Evolutionary conservation across 2,329 filamentous ascomycete genomes (phyloP).

Genomic region (Magnaporthiopsis incrustans): DNA sequence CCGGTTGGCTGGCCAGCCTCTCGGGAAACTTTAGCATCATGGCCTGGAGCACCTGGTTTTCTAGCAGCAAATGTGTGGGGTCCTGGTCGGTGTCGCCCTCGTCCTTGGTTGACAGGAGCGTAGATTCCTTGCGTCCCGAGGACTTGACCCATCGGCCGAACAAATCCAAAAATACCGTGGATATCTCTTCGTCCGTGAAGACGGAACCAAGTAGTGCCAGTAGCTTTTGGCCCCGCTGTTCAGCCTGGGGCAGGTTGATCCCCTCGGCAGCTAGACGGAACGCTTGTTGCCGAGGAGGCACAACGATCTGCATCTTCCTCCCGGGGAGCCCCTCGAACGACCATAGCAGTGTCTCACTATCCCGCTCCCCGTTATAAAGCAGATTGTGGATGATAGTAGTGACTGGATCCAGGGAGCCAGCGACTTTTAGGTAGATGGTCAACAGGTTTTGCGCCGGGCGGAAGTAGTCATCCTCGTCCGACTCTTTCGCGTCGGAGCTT

Average conservation of each 20-base stretch:
- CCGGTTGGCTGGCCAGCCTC: conserved; percentile 54
- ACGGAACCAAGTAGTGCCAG: conserved; percentile 39
- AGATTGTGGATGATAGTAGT: conserved; percentile 43
- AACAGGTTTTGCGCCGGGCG: conserved; percentile 42
- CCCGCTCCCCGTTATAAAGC: conserved; percentile 41
- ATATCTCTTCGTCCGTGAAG: conserved; percentile 47
- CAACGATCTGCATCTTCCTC: conserved; percentile 44
- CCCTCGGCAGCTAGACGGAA: neutral
- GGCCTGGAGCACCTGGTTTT: conserved; percentile 55
- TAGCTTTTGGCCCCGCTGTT: conserved; percentile 39
- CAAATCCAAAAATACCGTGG: conserved; percentile 51
- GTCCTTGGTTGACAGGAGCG: conserved; percentile 18
- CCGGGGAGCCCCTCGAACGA: conserved; percentile 36
- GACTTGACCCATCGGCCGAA: conserved; percentile 49
- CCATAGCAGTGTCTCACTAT: conserved; percentile 36
- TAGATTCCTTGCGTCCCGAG: conserved; percentile 17
- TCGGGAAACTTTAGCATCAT: conserved; percentile 57
- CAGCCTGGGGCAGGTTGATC: conserved; percentile 26
- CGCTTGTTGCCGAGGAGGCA: conserved; percentile 15
- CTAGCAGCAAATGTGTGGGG: conserved; percentile 34
- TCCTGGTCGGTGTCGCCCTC: conserved; percentile 20
- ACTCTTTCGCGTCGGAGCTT: conserved; percentile 19
- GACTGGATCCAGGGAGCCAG: conserved; percentile 42
- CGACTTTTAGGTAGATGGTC: conserved; percentile 49
- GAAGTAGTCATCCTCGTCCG: conserved; percentile 30